These are phyloP conservation scores for Pichia sp. DNA, from an alignment of 1,139 yeast species.

Conservation along the genomic window DNA sequence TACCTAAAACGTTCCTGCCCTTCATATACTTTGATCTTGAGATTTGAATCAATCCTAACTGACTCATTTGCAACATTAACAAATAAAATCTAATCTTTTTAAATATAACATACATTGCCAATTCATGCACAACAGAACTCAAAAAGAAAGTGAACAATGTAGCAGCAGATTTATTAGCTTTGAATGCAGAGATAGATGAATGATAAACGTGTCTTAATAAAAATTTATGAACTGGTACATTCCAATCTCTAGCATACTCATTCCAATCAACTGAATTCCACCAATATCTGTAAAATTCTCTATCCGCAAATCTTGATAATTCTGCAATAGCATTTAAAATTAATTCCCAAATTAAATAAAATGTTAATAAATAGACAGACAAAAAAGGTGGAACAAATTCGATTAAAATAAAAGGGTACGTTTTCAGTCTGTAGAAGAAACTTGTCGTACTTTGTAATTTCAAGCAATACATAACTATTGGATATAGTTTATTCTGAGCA, in stretches of 20 bases:
- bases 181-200: constrained; percentile 73
- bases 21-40: constrained; percentile 47
- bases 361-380: constrained; percentile 66
- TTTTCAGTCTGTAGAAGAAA: constrained; percentile 38
- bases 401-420: constrained; percentile 57
- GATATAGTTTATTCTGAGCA: constrained; percentile 75
- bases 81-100: constrained; percentile 74
- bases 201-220: constrained; percentile 90
- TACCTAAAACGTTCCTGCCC: constrained; percentile 60
- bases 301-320: constrained; percentile 74
- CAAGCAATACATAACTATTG: constrained; percentile 59
- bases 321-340: constrained; percentile 87
- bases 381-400: constrained; percentile 78
- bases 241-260: constrained; percentile 92
- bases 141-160: constrained; percentile 75
- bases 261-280: constrained; percentile 96
- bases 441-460: constrained; percentile 41
- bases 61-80: constrained; percentile 75
- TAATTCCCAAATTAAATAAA: constrained; percentile 91
- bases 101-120: constrained; percentile 87
- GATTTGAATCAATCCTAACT: constrained; percentile 57
- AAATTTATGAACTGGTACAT: constrained; percentile 89
- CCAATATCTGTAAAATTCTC: constrained; percentile 94
- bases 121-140: constrained; percentile 80
- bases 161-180: constrained; percentile 60